A percentile compares a stretch with the other conserved stretches of the same genome.
phyloP scores from a whole-genome alignment of 116 monocot species.

The Trichopus zeylanicus region DNA sequence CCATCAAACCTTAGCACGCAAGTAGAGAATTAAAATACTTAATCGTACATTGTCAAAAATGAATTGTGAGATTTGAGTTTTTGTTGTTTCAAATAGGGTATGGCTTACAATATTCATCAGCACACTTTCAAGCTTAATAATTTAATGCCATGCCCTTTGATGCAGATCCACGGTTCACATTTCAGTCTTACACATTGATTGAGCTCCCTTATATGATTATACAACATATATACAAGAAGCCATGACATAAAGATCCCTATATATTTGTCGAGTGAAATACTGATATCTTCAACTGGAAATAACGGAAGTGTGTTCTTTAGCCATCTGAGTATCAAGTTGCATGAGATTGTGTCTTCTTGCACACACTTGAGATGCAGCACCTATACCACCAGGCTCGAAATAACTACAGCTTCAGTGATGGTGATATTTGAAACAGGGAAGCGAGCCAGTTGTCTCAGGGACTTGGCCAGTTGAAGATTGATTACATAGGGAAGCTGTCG shows the following conservation, averaged over 20 bases:
- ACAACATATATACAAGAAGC: neutral
- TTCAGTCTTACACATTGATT: too few relatives aligned
- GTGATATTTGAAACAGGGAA: too few relatives aligned
- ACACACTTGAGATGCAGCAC: neutral
- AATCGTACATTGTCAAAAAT: neutral
- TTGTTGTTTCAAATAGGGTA: neutral
- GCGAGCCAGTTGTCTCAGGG: too few relatives aligned
- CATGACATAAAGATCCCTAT: neutral
- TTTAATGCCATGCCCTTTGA: too few relatives aligned
- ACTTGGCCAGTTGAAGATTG: too few relatives aligned
- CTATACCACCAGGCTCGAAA: too few relatives aligned
- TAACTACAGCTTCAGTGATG: too few relatives aligned
- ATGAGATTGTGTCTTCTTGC: neutral
- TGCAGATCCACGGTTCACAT: too few relatives aligned
- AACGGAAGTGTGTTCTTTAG: neutral
- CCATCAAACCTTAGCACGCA: neutral
- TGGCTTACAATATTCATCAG: neutral
- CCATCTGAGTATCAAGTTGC: neutral
- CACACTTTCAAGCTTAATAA: too few relatives aligned
- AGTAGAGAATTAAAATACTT: neutral
- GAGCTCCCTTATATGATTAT: too few relatives aligned
- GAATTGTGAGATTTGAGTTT: neutral
- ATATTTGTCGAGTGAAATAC: neutral
- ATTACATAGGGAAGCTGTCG: constrained; percentile 7
- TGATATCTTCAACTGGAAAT: neutral